Percentiles rank a stretch among this genome's conserved stretches.
phyloP scores from a whole-genome alignment of 2,329 filamentous ascomycete genomes.

The Ophiocordyceps robertsii region DNA sequence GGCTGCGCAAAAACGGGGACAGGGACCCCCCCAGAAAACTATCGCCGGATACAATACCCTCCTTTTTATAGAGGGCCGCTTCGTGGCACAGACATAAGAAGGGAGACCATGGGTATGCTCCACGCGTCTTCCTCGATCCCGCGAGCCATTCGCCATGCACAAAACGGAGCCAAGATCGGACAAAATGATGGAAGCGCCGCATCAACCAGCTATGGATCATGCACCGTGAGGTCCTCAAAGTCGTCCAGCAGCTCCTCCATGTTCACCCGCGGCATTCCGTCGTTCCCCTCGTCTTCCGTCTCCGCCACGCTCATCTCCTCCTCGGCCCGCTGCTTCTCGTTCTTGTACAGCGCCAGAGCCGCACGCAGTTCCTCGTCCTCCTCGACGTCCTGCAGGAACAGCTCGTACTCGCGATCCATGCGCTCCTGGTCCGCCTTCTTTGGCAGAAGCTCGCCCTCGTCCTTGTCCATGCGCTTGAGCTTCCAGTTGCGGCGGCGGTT shows the following conservation, averaged over 20 bases:
- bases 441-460: conserved; percentile 76
- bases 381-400: conserved; percentile 94
- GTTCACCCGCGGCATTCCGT: conserved; percentile 54
- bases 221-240: conserved; percentile 65
- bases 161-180: not conserved
- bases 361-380: conserved; percentile 81
- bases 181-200: not conserved
- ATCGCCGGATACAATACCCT: conserved; percentile 20
- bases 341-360: conserved; percentile 79
- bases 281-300: conserved; percentile 49
- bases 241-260: conserved; percentile 82
- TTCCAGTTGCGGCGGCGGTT: conserved; percentile 74
- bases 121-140: not conserved
- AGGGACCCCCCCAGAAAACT: conserved; percentile 6
- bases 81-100: too few relatives aligned
- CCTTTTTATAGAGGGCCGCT: conserved; percentile 14
- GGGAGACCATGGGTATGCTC: conserved; percentile 1
- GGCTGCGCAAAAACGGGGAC: conserved; percentile 9
- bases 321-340: conserved; percentile 34
- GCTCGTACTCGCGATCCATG: conserved; percentile 88
- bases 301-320: conserved; percentile 57
- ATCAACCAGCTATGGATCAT: conserved; percentile 11
- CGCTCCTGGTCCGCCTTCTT: conserved; percentile 79
- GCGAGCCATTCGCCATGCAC: not conserved
- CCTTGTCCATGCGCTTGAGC: conserved; percentile 82